Evolutionary conservation across 805 yeast genomes (phyloP).

Genomic region (Wickerhamiella musiphila): DNA sequence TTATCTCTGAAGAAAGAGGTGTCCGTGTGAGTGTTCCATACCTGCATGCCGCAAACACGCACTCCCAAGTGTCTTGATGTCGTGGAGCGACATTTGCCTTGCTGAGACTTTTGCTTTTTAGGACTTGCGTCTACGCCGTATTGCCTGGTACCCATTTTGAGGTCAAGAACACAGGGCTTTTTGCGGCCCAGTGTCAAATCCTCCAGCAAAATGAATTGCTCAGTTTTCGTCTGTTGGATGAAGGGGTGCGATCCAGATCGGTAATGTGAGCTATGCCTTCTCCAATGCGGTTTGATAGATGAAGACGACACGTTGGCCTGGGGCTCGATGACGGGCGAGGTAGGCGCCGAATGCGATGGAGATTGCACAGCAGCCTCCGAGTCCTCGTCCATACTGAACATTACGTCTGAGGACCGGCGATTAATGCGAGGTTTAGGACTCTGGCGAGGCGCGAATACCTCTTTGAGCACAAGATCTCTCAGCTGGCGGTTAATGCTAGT

Average conservation of each 20-base stretch:
- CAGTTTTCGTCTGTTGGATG: conserved; percentile 33
- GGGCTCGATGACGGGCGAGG: conserved; percentile 3
- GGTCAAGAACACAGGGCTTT: conserved; percentile 79
- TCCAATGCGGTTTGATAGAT: neutral
- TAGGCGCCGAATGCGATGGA: conserved; percentile 3
- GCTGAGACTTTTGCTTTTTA: conserved; percentile 60
- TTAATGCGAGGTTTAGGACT: no score
- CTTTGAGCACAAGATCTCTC: conserved; percentile 52
- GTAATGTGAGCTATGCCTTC: no score
- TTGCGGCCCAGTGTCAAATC: conserved; percentile 73
- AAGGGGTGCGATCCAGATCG: conserved; percentile 3
- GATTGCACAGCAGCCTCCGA: neutral
- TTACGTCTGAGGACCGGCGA: no score
- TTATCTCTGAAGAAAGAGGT: conserved; percentile 62
- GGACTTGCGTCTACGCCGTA: conserved; percentile 83
- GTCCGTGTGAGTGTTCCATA: conserved; percentile 35
- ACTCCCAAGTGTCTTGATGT: conserved; percentile 76
- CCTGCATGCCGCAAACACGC: conserved; percentile 88
- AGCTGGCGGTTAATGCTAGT: conserved; percentile 56
- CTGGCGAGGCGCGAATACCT: conserved; percentile 44
- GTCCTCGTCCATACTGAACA: conserved; percentile 30
- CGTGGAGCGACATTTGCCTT: conserved; percentile 62
- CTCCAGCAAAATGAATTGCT: conserved; percentile 72
- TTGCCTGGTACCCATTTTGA: conserved; percentile 97
- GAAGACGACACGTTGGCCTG: no score